Conservation (phyloP, 2,329 filamentous ascomycete species). For the Arthrobotrys pseudoclavata region DNA sequence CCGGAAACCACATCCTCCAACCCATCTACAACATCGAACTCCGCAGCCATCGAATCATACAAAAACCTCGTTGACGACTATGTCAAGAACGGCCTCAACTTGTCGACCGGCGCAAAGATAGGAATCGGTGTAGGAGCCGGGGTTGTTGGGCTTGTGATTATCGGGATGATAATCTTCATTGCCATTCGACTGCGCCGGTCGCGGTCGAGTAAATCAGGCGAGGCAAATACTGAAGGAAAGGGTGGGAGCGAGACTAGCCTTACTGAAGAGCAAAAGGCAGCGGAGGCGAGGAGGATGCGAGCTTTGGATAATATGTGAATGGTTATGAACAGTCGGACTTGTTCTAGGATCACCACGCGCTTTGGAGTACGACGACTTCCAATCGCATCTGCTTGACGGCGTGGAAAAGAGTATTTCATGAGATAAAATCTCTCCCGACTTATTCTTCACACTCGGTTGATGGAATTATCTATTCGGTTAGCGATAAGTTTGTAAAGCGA, state of each 20-base stretch:
- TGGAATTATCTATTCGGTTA: no score
- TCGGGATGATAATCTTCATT: conserved; percentile 50
- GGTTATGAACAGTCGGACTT: not conserved
- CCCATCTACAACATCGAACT: conserved; percentile 4
- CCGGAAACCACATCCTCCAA: conserved; percentile 1
- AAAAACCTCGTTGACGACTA: conserved; percentile 39
- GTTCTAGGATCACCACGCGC: not conserved
- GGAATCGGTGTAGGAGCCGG: conserved; percentile 40
- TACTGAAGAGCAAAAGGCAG: conserved; percentile 34
- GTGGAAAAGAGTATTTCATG: no score
- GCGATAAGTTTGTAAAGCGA: no score
- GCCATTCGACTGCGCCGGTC: conserved; percentile 29
- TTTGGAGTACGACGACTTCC: no score
- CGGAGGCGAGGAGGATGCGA: conserved; percentile 39
- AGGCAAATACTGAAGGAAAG: not conserved
- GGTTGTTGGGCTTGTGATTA: conserved; percentile 38
- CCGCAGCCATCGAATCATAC: conserved; percentile 21
- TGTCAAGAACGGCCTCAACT: conserved; percentile 33
- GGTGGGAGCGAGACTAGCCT: conserved; percentile 13
- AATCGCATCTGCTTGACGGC: no score
- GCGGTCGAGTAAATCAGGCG: not conserved
- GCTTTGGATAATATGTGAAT: conserved; percentile 43
- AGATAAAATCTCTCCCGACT: no score
- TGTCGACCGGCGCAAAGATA: conserved; percentile 40
- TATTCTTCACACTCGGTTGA: no score